A percentile compares a stretch with the other conserved stretches of the same genome.
Conservation (phyloP, 1,139 yeast species). For the Kurtzmaniella natalensis region DNA sequence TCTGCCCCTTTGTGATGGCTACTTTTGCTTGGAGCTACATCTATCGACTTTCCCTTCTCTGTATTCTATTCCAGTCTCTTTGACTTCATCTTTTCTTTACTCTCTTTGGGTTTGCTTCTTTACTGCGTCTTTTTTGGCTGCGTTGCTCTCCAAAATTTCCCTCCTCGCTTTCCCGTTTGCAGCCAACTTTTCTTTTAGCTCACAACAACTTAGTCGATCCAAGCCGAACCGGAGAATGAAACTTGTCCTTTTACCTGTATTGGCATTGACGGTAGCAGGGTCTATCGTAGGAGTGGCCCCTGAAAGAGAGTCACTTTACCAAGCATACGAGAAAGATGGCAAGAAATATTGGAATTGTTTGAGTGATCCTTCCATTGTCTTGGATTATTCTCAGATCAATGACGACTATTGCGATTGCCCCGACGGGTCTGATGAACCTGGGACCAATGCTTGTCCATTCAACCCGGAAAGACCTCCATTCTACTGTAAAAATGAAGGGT, state of each 20-base stretch:
- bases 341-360: conserved; percentile 63
- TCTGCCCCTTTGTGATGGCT: too few species aligned
- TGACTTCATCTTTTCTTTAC: too few species aligned
- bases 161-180: too few species aligned
- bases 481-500: conserved; percentile 78
- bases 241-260: neutral
- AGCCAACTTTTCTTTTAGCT: too few species aligned
- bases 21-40: too few species aligned
- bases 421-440: conserved; percentile 97
- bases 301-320: conserved; percentile 44
- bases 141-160: too few species aligned
- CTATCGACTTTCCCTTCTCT: too few species aligned
- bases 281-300: conserved; percentile 30
- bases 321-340: conserved; percentile 39
- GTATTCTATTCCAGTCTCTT: too few species aligned
- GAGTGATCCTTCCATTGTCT: conserved; percentile 53
- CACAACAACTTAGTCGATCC: neutral
- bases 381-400: conserved; percentile 63
- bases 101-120: too few species aligned
- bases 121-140: too few species aligned
- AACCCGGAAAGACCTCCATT: conserved; percentile 39
- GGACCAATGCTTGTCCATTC: conserved; percentile 75
- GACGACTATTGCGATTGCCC: conserved; percentile 96
- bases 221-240: conserved; percentile 1
- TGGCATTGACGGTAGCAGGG: conserved; percentile 1